phyloP scores from a whole-genome alignment of 1,284 basidiomycete species.

The Cutaneotrichosporon sp. region DNA sequence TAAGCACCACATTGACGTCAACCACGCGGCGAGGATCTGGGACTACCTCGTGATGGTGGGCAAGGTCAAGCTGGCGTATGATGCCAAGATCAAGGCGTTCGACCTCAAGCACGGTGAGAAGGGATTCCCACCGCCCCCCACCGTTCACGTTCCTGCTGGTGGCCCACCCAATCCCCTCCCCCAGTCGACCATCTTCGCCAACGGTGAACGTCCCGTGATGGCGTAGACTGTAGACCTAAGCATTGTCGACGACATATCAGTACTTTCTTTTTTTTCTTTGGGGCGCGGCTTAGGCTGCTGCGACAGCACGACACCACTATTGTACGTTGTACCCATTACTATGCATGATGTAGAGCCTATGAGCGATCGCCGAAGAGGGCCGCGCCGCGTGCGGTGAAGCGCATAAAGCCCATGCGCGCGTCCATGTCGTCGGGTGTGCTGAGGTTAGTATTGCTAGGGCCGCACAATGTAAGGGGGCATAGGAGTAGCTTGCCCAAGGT shows the following conservation, averaged over 20 bases:
- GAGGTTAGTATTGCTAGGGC: slow-evolving; percentile 6
- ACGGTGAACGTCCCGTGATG: not conserved
- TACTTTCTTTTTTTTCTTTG: not conserved
- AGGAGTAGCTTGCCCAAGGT: not conserved
- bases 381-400: slow-evolving; percentile 33
- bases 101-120: slow-evolving; percentile 16
- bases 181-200: not conserved
- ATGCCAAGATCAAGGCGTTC: slow-evolving; percentile 37
- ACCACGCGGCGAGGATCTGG: slow-evolving; percentile 85
- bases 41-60: slow-evolving; percentile 65
- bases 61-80: slow-evolving; percentile 46
- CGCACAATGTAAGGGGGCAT: not conserved
- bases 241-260: not conserved
- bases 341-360: not conserved
- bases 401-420: slow-evolving; percentile 41
- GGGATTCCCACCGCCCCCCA: not conserved
- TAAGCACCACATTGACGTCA: slow-evolving; percentile 86
- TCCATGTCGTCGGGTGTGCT: slow-evolving; percentile 45
- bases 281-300: not conserved
- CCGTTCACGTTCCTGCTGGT: not conserved
- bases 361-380: slow-evolving; percentile 42
- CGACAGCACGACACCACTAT: not conserved
- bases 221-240: not conserved
- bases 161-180: not conserved
- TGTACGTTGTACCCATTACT: slow-evolving; percentile 15